phyloP scores from a whole-genome alignment of 192 early-diverging fungal species.

The Coemansia brasiliensis region DNA sequence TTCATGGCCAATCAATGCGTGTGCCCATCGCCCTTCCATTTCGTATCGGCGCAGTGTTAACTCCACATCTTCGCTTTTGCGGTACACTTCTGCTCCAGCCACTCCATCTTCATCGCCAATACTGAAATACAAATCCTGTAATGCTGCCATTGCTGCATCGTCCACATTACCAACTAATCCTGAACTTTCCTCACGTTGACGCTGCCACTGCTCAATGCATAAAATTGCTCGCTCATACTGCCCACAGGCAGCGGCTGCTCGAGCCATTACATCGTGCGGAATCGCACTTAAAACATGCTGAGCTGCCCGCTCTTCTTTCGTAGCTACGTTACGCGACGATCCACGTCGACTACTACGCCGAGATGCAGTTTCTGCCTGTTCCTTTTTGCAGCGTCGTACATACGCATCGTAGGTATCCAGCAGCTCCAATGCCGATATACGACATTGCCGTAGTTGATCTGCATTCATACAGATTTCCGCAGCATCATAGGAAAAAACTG shows the following conservation, averaged over 20 bases:
- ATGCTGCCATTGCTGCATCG: conserved; percentile 26
- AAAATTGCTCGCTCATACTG: conserved; percentile 48
- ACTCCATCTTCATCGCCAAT: conserved; percentile 52
- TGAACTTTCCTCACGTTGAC: conserved; percentile 18
- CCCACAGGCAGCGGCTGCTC: conserved; percentile 28
- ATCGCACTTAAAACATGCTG: conserved; percentile 16
- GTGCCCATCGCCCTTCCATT: conserved; percentile 53
- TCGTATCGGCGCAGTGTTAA: conserved; percentile 43
- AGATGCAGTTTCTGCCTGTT: conserved; percentile 13
- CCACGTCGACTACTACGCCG: conserved; percentile 34
- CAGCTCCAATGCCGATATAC: conserved; percentile 34
- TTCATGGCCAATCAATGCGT: conserved; percentile 55
- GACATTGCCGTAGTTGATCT: conserved; percentile 45
- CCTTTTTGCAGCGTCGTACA: conserved; percentile 22
- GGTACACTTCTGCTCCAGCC: conserved; percentile 38
- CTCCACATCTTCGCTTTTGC: conserved; percentile 26
- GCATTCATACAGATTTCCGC: conserved; percentile 6
- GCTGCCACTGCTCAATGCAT: conserved; percentile 35
- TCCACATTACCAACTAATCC: conserved; percentile 38
- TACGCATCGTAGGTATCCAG: conserved; percentile 31
- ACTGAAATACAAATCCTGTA: conserved; percentile 49
- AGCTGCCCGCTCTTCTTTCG: conserved; percentile 27
- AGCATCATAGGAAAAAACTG: conserved; percentile 23
- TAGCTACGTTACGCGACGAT: conserved; percentile 14
- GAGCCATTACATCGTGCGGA: conserved; percentile 20